Evolutionary conservation across 2,329 filamentous ascomycete genomes (phyloP).

Genomic region (Fusarium piperis): DNA sequence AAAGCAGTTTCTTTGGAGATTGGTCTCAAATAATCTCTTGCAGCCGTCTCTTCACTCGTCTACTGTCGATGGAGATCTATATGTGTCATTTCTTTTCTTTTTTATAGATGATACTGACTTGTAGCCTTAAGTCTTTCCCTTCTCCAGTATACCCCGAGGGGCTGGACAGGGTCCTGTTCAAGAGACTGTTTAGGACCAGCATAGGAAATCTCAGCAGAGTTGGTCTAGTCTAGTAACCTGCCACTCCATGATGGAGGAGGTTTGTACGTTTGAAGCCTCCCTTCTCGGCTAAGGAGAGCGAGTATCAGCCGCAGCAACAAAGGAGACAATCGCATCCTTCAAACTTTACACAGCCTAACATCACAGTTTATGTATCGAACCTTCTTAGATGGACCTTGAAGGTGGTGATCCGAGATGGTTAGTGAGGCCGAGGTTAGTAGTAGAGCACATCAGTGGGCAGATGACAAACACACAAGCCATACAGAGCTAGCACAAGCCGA

Average conservation of each 20-base stretch:
- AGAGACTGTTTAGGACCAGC: neutral
- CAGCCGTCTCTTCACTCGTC: neutral
- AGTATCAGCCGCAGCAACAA: neutral
- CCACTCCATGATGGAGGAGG: neutral
- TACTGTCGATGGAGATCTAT: neutral
- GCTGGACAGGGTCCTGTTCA: neutral
- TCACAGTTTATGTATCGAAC: too few species aligned
- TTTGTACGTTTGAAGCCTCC: accelerated
- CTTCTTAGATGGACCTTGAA: neutral
- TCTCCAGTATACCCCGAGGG: neutral
- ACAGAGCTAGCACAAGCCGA: neutral
- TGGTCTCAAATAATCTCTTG: neutral
- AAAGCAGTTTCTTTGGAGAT: neutral
- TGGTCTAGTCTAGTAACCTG: neutral
- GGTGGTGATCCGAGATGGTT: neutral
- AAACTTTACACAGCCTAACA: too few species aligned
- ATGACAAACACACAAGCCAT: neutral
- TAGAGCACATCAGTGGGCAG: neutral
- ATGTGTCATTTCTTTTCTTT: neutral
- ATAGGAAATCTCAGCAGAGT: neutral
- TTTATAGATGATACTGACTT: neutral
- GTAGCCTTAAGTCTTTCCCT: neutral
- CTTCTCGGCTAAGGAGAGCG: neutral
- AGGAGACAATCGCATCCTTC: neutral
- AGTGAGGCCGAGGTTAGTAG: neutral